A percentile compares a stretch with the other conserved stretches of the same genome.
Conservation (phyloP, 176 grass and related monocot species). For the Elaeis guineensis region DNA sequence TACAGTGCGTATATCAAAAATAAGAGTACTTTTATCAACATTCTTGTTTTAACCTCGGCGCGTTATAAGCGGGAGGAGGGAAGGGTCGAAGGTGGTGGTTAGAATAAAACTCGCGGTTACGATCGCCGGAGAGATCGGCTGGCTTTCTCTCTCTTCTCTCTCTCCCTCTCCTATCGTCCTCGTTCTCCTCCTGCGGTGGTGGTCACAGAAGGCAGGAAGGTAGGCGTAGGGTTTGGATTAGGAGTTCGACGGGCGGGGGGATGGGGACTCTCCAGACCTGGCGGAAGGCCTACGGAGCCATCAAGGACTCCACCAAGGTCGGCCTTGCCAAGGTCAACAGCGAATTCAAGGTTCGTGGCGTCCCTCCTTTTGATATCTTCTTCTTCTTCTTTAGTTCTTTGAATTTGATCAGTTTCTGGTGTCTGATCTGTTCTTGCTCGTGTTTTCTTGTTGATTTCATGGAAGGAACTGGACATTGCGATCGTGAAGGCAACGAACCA, state of each 20-base stretch:
- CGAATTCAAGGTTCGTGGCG: slow-evolving; percentile 67
- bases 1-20: too few relatives aligned
- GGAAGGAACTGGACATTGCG: slow-evolving; percentile 83
- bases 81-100: background rate
- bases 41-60: too few relatives aligned
- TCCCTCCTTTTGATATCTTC: background rate
- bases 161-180: background rate
- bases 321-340: slow-evolving; percentile 96
- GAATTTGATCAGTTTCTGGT: background rate
- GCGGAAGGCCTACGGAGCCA: slow-evolving; percentile 92
- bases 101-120: slow-evolving; percentile 8
- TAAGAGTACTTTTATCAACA: too few relatives aligned
- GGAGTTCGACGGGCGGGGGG: slow-evolving; percentile 32
- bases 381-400: background rate
- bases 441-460: slow-evolving; percentile 3
- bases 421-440: background rate
- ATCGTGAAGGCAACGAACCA: slow-evolving; percentile 98
- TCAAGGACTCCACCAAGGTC: slow-evolving; percentile 98
- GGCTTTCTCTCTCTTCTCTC: background rate
- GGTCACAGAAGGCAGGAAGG: background rate
- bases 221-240: slow-evolving; percentile 1
- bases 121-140: background rate
- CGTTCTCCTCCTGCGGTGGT: background rate
- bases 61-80: too few relatives aligned
- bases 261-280: slow-evolving; percentile 46